Evolutionary conservation across 371 early-diverging fungal species (phyloP), one percentile per base, ranked within the genome.

Genomic region (Choanephora cucurbitarum): DNA sequence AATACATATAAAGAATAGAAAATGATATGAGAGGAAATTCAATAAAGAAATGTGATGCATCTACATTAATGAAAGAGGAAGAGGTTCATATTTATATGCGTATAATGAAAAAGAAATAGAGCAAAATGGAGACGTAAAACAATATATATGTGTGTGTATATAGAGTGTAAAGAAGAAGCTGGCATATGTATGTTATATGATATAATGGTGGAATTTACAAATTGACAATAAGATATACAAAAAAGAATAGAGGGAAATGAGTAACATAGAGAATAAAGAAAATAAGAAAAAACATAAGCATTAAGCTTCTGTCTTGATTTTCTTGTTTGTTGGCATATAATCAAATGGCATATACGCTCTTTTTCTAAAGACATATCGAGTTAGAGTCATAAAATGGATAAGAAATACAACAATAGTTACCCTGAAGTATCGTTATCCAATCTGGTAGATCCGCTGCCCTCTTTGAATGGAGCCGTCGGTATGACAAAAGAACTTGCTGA

Each of bases 401-500:
- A 19, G n/a, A n/a, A n/a, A n/a, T n/a, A n/a, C n/a, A n/a, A n/a
- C n/a, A n/a, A n/a, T n/a, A n/a, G n/a, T 46, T 15, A 24, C 46
- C 24, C 45, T 45, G 15, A 22, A 6, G 8, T 37, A 13, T 37
- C 37, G 44, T 24, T 49, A 42, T 57, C 44, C 37, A 34, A 17
- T 44, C 50, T 50, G 44, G 43, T 17, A 37, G 23, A 13, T 14
- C 37, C 37, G 37, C 58, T 52, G 40, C 52, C 24, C 23, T 54
- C 46, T 23, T 37, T 46, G 19, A 46, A 58, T 19, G 59, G 41
- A 14, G 49, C 31, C 5, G 60, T 54, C 60, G 60, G 60, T 42
- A 60, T 31, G 37, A 60, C 50, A 41, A 55, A 60, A 8, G 50
- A 2, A 17, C 44, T 51, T 17, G 62, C 56, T 46, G 55, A 55